A percentile compares a stretch with the other conserved stretches of the same genome.
These are phyloP conservation scores for Rhododendron molle DNA, from an alignment of 148 eudicot species.

Conservation along the genomic window DNA sequence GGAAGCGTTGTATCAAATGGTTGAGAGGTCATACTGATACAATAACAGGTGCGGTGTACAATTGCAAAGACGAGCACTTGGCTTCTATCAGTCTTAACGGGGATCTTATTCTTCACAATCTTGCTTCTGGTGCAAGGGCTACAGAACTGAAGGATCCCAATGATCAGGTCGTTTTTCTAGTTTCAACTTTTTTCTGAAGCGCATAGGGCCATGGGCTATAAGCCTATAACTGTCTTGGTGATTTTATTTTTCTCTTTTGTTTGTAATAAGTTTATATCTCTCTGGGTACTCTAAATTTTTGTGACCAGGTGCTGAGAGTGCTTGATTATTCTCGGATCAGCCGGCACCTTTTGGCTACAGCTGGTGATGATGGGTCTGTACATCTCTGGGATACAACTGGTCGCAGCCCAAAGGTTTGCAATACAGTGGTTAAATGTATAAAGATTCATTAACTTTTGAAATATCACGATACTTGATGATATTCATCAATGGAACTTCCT, in stretches of 20 bases:
- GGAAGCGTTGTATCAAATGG: slow-evolving; percentile 94
- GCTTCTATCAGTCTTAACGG: slow-evolving; percentile 89
- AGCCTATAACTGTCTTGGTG: neutral
- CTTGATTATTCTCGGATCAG: slow-evolving; percentile 95
- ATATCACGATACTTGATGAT: neutral
- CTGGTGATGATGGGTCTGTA: slow-evolving; percentile 98
- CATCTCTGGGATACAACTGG: slow-evolving; percentile 97
- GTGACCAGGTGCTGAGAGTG: slow-evolving; percentile 80
- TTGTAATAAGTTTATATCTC: neutral
- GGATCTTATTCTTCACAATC: slow-evolving; percentile 91
- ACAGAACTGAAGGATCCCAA: slow-evolving; percentile 89
- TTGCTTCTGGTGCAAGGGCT: slow-evolving; percentile 86
- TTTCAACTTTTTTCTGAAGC: slow-evolving; percentile 8
- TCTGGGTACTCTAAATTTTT: slow-evolving; percentile 32
- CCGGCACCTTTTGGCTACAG: slow-evolving; percentile 90
- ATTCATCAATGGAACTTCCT: neutral
- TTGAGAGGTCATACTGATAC: slow-evolving; percentile 86
- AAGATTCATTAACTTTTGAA: neutral
- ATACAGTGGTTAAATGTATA: neutral
- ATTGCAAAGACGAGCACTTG: slow-evolving; percentile 95
- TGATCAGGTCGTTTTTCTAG: slow-evolving; percentile 50
- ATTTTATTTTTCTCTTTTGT: slow-evolving; percentile 1
- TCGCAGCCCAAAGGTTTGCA: slow-evolving; percentile 80
- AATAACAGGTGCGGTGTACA: slow-evolving; percentile 76
- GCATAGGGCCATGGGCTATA: neutral